Evolutionary conservation across 2,329 filamentous ascomycete species (phyloP).

Genomic region (Remersonia thermophila): DNA sequence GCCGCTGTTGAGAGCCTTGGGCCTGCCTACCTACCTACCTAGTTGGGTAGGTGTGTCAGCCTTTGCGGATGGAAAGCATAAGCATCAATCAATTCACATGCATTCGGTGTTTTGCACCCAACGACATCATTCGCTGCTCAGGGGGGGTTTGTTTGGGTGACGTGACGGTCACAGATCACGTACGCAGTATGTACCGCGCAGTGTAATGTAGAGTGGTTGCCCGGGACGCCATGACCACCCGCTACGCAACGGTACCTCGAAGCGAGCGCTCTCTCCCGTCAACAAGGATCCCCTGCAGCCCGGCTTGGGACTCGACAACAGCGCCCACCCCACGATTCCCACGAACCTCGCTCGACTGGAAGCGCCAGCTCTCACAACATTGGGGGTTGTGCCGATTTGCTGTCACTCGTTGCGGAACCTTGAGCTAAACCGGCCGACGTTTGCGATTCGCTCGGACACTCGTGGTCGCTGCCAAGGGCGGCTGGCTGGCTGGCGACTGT

Average conservation of each 20-base stretch:
- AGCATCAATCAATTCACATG: too few species aligned
- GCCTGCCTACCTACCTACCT: too few species aligned
- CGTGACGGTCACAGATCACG: too few species aligned
- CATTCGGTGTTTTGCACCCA: too few species aligned
- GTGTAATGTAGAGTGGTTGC: conserved; percentile 8
- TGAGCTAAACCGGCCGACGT: conserved; percentile 4
- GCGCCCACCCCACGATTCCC: background rate
- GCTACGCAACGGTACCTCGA: too few species aligned
- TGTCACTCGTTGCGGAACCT: background rate
- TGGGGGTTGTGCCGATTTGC: background rate
- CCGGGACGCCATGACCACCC: conserved; percentile 2
- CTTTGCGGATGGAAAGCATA: too few species aligned
- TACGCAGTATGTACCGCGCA: too few species aligned
- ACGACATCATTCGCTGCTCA: too few species aligned
- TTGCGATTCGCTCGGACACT: conserved; percentile 2
- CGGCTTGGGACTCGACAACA: background rate
- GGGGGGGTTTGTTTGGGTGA: too few species aligned
- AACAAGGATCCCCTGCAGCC: background rate
- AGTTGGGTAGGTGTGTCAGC: too few species aligned
- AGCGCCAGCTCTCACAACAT: conserved; percentile 1
- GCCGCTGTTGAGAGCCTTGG: too few species aligned
- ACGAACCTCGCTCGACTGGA: too few species aligned
- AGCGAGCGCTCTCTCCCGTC: background rate
- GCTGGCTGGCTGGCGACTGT: background rate
- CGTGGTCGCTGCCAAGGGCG: conserved; percentile 7